Evolutionary conservation across 2,329 filamentous ascomycete genomes (phyloP).

Genomic region (Aspergillus sp.): DNA sequence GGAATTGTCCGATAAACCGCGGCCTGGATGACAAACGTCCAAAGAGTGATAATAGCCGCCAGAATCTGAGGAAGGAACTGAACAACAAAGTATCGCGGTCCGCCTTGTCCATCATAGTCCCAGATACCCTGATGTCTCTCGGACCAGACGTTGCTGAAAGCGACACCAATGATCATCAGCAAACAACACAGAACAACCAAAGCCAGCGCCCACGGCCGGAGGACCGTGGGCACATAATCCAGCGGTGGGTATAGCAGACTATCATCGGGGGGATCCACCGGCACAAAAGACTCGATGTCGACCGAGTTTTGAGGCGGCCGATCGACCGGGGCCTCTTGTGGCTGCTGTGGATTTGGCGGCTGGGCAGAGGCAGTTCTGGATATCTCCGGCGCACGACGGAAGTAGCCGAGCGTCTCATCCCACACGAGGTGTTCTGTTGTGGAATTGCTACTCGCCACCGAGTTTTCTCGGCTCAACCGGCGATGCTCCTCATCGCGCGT

Average conservation of each 20-base stretch:
- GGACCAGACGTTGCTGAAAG: conserved; percentile 72
- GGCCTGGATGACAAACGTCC: conserved; percentile 70
- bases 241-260: conserved; percentile 53
- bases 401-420: conserved; percentile 46
- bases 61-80: conserved; percentile 79
- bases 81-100: conserved; percentile 78
- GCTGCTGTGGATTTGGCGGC: conserved; percentile 31
- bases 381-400: conserved; percentile 32
- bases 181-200: conserved; percentile 61
- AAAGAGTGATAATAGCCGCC: conserved; percentile 69
- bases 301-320: conserved; percentile 18
- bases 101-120: conserved; percentile 67
- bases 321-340: conserved; percentile 15
- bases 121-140: conserved; percentile 62
- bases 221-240: conserved; percentile 67
- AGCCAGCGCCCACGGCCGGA: conserved; percentile 66
- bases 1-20: conserved; percentile 76
- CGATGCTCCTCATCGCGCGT: conserved; percentile 69
- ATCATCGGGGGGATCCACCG: conserved; percentile 46
- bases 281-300: conserved; percentile 47
- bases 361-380: conserved; percentile 33
- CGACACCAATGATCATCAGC: conserved; percentile 69
- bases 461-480: conserved; percentile 53
- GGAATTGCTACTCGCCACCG: conserved; percentile 45
- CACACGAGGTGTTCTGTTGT: conserved; percentile 52